Base-by-base conservation (phyloP, 2,329 filamentous ascomycete species). In the Exophiala aquamarina region DNA sequence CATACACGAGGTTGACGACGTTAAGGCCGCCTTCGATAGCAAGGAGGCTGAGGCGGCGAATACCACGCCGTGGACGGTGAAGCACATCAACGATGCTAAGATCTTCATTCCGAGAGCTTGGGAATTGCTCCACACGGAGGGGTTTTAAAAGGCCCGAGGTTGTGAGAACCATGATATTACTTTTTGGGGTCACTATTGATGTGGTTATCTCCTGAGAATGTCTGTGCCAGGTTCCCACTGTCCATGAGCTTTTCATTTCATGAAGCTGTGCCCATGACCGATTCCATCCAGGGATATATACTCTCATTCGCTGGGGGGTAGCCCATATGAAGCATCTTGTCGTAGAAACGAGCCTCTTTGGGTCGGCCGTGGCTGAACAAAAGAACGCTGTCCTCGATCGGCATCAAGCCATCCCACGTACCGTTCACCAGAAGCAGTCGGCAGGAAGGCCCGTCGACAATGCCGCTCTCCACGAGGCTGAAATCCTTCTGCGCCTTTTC, bases 1-100 rank as follows among this genome's bases (percentile, higher is more conserved):
- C 0, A 72, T 94, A 20, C 84, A 93, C 63, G 89, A 94, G 57
- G 93, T 84, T 62, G 70, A 77, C 4, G 77, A 79, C 18, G 61
- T 77, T 39, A 6, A 26, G 6, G 88, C 90, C 51, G 87, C 83
- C 0, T 70, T 91, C 1, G 31, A 31, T 7, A 41, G 52, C 26
- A 38, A 49, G 20, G 52, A 55, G 29, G 41, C 38, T 0, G 40
- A 49, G 20, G 45, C 49, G 8, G 52, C 52, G 9, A 55, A 49
- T 28, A 42, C 19, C 17, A 55, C 52, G n/a, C 40, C 44, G 4
- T 52, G 45, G 49, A 49, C 45, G 19, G 32, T 45, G 10, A 55
- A 50, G 40, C 39, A 47, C 34, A 39, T 52, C 17, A 28, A 36
- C 13, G 40, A 47, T n/a, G 46, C 45, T 19, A 55, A 55, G 45